Percentiles rank a stretch among this genome's conserved stretches.
Conservation (phyloP, 257 asterid genomes). For the Jaltomata sinuosa region DNA sequence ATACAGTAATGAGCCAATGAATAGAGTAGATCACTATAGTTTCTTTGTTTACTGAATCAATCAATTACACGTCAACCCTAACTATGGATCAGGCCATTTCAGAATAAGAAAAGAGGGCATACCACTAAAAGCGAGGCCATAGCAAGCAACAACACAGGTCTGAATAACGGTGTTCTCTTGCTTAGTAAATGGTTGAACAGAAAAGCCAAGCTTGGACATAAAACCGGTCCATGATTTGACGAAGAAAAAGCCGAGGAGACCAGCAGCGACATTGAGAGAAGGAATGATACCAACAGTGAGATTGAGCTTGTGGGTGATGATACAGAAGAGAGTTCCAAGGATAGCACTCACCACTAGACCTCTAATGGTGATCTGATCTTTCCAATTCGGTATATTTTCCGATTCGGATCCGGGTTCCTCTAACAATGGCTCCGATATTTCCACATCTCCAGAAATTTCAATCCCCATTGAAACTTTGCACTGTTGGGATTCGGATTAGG, state of each 20-base stretch:
- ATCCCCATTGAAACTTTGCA: constrained; percentile 41
- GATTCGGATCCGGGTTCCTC: constrained; percentile 9
- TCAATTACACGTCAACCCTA: too few species aligned
- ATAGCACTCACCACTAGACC: constrained; percentile 79
- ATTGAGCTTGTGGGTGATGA: constrained; percentile 89
- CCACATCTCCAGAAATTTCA: constrained; percentile 32
- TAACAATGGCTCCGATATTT: constrained; percentile 67
- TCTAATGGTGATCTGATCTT: constrained; percentile 85
- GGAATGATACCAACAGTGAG: constrained; percentile 92
- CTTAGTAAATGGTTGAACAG: constrained; percentile 56
- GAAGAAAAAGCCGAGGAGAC: constrained; percentile 85
- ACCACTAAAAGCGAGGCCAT: constrained; percentile 96
- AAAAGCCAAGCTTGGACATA: constrained; percentile 47
- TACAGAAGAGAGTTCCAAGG: constrained; percentile 74
- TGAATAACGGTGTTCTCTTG: constrained; percentile 96
- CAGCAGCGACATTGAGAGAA: constrained; percentile 91
- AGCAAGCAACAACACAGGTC: constrained; percentile 96
- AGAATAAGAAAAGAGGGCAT: neutral
- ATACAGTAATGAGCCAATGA: neutral
- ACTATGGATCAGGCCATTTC: neutral
- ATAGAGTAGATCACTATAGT: neutral
- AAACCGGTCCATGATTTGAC: constrained; percentile 73
- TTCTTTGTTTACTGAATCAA: neutral
- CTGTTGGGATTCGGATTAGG: neutral
- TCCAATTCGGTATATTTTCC: constrained; percentile 56